A percentile compares a stretch with the other conserved stretches of the same genome.
Evolutionary conservation across 148 eudicot genomes (phyloP).

Genomic region (Rhododendron molle): DNA sequence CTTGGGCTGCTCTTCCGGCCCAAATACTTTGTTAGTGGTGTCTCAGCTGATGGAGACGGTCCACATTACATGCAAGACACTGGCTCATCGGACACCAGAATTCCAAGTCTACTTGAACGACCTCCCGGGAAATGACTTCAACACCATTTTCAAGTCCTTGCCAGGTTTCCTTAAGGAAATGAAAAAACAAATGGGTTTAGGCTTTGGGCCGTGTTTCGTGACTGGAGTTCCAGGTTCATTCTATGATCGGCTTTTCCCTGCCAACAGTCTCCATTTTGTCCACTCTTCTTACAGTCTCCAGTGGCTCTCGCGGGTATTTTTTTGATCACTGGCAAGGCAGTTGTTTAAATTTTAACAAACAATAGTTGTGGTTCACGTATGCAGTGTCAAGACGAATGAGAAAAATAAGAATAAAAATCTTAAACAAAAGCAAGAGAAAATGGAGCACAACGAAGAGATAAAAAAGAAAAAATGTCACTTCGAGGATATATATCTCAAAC

Average conservation of each 20-base stretch:
- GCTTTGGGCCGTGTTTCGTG: slow-evolving; percentile 27
- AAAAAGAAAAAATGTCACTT: too few relatives aligned
- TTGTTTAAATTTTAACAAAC: too few relatives aligned
- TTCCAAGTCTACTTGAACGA: slow-evolving; percentile 53
- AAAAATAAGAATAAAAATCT: not conserved
- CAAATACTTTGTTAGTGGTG: slow-evolving; percentile 32
- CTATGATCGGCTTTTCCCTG: slow-evolving; percentile 53
- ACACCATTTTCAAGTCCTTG: slow-evolving; percentile 34
- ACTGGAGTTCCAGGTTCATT: slow-evolving; percentile 63
- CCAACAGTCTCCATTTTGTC: slow-evolving; percentile 51
- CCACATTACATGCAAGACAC: slow-evolving; percentile 8
- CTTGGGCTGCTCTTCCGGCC: slow-evolving; percentile 70
- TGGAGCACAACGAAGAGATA: not conserved
- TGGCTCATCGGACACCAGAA: slow-evolving; percentile 22
- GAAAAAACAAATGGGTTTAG: slow-evolving; percentile 2
- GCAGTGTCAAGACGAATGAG: not conserved
- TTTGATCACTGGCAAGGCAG: not conserved
- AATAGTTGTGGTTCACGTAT: not conserved
- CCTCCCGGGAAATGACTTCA: slow-evolving; percentile 53
- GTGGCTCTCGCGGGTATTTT: slow-evolving; percentile 62
- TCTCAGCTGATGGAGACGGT: slow-evolving; percentile 26
- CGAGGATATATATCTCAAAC: not conserved
- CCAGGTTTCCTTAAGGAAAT: slow-evolving; percentile 20
- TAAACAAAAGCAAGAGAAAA: not conserved
- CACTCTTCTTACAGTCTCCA: slow-evolving; percentile 63